A percentile compares a stretch with the other conserved stretches of the same genome.
Evolutionary conservation across 495 filamentous ascomycete genomes (phyloP).

Genomic region (Penicillium paxilli): DNA sequence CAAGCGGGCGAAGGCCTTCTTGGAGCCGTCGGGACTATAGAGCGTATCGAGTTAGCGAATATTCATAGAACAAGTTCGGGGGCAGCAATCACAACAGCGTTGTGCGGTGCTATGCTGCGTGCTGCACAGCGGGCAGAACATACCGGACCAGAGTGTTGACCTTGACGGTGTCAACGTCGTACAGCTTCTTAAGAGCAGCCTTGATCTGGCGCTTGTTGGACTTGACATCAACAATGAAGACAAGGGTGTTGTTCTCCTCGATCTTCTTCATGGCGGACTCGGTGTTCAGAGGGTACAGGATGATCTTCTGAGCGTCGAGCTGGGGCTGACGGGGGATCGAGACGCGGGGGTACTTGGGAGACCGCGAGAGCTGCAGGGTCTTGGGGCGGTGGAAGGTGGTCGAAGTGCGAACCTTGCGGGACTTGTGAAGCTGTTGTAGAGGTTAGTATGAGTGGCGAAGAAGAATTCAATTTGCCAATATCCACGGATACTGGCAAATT

Average conservation of each 20-base stretch:
- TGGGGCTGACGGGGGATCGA: constrained; percentile 85
- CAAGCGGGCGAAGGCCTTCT: constrained; percentile 97
- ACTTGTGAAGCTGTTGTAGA: constrained; percentile 60
- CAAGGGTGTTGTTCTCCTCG: constrained; percentile 99
- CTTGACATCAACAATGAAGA: constrained; percentile 98
- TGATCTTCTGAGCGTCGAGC: constrained; percentile 90
- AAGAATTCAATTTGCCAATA: too few relatives aligned
- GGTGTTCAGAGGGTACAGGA: constrained; percentile 87
- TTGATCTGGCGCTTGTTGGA: constrained; percentile 99
- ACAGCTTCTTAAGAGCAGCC: constrained; percentile 96
- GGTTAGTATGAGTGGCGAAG: too few relatives aligned
- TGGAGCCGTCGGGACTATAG: constrained; percentile 84
- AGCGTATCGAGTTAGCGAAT: not conserved
- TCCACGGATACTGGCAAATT: too few relatives aligned
- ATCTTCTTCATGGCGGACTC: constrained; percentile 99
- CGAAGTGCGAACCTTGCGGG: constrained; percentile 84
- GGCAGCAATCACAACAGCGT: too few relatives aligned
- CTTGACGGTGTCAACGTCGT: constrained; percentile 97
- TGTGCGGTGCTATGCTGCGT: too few relatives aligned
- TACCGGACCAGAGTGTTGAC: constrained; percentile 98
- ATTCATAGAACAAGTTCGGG: too few relatives aligned
- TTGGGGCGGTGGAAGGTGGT: constrained; percentile 98
- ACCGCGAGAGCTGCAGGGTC: constrained; percentile 86
- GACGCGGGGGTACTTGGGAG: constrained; percentile 96
- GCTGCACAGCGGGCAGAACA: constrained; percentile 12